These are phyloP conservation scores for Hibiscus tridactylites DNA, from an alignment of 345 rosid genomes.

Conservation along the genomic window DNA sequence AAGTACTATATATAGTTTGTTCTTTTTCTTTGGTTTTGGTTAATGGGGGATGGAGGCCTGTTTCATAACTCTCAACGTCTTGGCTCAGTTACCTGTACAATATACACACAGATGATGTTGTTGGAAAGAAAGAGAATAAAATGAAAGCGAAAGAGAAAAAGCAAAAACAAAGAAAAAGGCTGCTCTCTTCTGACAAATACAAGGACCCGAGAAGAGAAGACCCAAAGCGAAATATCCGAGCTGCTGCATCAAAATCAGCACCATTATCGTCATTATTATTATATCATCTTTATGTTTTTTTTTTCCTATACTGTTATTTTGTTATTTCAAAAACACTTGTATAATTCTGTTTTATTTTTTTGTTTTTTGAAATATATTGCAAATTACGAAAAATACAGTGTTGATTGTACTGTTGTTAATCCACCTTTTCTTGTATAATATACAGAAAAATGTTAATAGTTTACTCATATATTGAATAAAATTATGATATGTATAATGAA, in stretches of 20 bases:
- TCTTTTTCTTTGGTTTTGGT: neutral
- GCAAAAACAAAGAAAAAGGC: constrained; percentile 2
- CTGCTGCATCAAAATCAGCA: constrained; percentile 72
- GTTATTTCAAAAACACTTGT: too few species aligned
- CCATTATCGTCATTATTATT: constrained; percentile 48
- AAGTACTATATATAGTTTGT: constrained; percentile 4
- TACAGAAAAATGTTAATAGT: neutral
- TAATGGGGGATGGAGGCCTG: constrained; percentile 6
- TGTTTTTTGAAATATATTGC: constrained; percentile 20
- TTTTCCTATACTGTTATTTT: neutral
- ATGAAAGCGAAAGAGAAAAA: constrained; percentile 21
- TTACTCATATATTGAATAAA: neutral
- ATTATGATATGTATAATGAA: too few species aligned
- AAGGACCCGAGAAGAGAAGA: constrained; percentile 31
- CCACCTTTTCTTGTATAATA: constrained; percentile 17
- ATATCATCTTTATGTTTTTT: constrained; percentile 30
- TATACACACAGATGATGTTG: neutral
- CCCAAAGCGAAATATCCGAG: constrained; percentile 34
- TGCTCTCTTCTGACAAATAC: too few species aligned
- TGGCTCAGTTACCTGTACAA: constrained; percentile 46
- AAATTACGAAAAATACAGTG: constrained; percentile 24
- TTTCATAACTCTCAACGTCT: constrained; percentile 6
- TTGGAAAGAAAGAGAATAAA: constrained; percentile 25
- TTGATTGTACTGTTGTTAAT: constrained; percentile 20
- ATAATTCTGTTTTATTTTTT: constrained; percentile 15